phyloP scores from a whole-genome alignment of 2,329 filamentous ascomycete species.

The Talaromyces verruculosus region DNA sequence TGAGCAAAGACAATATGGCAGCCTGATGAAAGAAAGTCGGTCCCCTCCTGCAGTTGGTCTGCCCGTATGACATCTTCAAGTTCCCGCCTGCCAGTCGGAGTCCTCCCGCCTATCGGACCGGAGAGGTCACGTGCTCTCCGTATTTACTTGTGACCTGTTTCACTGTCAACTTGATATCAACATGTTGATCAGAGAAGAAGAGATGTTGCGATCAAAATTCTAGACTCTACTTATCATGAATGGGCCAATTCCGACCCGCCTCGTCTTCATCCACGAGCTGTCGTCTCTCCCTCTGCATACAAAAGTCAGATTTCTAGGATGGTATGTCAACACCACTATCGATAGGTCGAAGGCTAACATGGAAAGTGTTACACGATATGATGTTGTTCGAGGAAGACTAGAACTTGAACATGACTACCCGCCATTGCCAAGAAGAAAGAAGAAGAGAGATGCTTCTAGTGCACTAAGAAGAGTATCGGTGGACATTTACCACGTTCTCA shows the following conservation, averaged over 20 bases:
- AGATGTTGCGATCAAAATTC: not conserved
- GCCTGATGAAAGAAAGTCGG: constrained; percentile 14
- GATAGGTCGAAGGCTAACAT: not conserved
- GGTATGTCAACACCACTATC: constrained; percentile 55
- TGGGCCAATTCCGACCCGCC: constrained; percentile 63
- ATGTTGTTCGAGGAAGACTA: constrained; percentile 59
- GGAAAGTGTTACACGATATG: constrained; percentile 60
- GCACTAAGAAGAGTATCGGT: constrained; percentile 49
- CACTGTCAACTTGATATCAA: not conserved
- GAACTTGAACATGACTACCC: constrained; percentile 67
- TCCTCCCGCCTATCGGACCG: constrained; percentile 33
- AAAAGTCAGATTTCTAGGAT: constrained; percentile 92
- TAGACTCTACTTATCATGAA: constrained; percentile 28
- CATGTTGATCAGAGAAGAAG: not conserved
- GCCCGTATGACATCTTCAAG: constrained; percentile 22
- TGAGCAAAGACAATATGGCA: constrained; percentile 15
- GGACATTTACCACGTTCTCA: constrained; percentile 69
- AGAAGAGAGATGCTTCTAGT: constrained; percentile 22
- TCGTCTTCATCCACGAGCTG: constrained; percentile 66
- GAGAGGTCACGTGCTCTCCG: constrained; percentile 33
- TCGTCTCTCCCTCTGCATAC: constrained; percentile 54
- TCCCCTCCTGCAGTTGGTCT: constrained; percentile 9
- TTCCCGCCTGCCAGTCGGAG: constrained; percentile 20
- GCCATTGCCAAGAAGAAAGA: not conserved
- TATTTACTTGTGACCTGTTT: not conserved